Conservation (phyloP, 768 basidiomycete species). For the Hemileccinum impolitum region DNA sequence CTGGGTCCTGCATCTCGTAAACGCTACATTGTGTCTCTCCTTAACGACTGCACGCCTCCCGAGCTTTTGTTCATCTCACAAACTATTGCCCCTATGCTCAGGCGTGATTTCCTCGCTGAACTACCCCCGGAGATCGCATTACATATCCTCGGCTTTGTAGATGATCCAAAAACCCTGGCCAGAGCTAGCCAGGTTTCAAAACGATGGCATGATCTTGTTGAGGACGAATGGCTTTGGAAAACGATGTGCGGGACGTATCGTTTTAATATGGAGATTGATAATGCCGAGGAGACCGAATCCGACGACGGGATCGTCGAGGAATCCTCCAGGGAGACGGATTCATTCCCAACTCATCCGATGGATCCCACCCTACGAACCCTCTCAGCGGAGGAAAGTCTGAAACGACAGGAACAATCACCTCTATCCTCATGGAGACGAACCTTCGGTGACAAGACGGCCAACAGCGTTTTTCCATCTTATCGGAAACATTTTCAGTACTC, state of each 20-base stretch:
- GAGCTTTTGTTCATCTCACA: slow-evolving; percentile 68
- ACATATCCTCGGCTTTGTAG: slow-evolving; percentile 72
- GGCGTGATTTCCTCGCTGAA: slow-evolving; percentile 55
- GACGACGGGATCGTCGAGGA: slow-evolving; percentile 32
- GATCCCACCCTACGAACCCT: slow-evolving; percentile 42
- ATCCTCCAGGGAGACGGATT: slow-evolving; percentile 32
- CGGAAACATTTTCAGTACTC: slow-evolving; percentile 68
- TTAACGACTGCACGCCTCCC: slow-evolving; percentile 51
- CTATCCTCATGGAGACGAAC: slow-evolving; percentile 24
- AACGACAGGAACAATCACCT: slow-evolving; percentile 25
- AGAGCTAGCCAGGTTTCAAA: slow-evolving; percentile 67
- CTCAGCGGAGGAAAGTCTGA: slow-evolving; percentile 28
- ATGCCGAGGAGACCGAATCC: slow-evolving; percentile 21
- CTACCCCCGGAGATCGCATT: slow-evolving; percentile 70
- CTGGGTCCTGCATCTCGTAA: slow-evolving; percentile 43
- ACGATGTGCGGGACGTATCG: slow-evolving; percentile 61
- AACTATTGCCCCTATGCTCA: slow-evolving; percentile 60
- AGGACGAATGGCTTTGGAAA: slow-evolving; percentile 82
- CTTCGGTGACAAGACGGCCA: slow-evolving; percentile 3
- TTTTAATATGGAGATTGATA: slow-evolving; percentile 34
- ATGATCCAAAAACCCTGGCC: slow-evolving; percentile 69
- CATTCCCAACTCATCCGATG: slow-evolving; percentile 35
- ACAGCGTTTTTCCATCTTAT: slow-evolving; percentile 41
- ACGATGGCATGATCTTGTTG: slow-evolving; percentile 65
- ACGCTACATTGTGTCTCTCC: slow-evolving; percentile 48